Evolutionary conservation across 1,139 yeast genomes (phyloP).

Genomic region (Sugiyamaella paludigena): DNA sequence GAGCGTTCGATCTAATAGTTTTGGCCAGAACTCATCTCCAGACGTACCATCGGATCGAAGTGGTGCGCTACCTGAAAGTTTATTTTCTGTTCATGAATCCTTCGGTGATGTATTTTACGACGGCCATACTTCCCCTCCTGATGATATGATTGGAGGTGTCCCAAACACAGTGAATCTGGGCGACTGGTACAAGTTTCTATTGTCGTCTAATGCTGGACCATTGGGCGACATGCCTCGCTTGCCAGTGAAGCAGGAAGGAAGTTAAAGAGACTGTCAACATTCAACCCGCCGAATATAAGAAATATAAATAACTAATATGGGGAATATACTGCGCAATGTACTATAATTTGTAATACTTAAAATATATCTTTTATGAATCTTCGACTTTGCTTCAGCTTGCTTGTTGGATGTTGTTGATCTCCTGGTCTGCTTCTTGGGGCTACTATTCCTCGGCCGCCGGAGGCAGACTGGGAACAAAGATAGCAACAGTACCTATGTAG

Average conservation of each 20-base stretch:
- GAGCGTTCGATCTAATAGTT: conserved; percentile 17
- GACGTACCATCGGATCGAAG: conserved; percentile 11
- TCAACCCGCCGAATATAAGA: too few relatives aligned
- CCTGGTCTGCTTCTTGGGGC: too few relatives aligned
- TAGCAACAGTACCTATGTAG: too few relatives aligned
- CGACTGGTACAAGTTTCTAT: conserved; percentile 42
- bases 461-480: not conserved
- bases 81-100: conserved; percentile 15
- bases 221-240: not conserved
- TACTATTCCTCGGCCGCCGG: too few relatives aligned
- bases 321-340: too few relatives aligned
- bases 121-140: conserved; percentile 22
- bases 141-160: conserved; percentile 18
- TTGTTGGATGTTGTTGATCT: too few relatives aligned
- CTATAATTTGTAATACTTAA: not conserved
- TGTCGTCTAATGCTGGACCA: conserved; percentile 9
- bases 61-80: conserved; percentile 8
- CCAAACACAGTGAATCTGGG: conserved; percentile 39
- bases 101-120: conserved; percentile 16
- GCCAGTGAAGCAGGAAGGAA: conserved; percentile 6
- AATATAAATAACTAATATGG: too few relatives aligned
- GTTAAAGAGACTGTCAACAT: conserved; percentile 1
- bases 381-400: too few relatives aligned
- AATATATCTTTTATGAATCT: not conserved
- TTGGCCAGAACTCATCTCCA: conserved; percentile 14